phyloP scores from a whole-genome alignment of 805 yeast species.

The Ogataea trehaloabstinens region DNA sequence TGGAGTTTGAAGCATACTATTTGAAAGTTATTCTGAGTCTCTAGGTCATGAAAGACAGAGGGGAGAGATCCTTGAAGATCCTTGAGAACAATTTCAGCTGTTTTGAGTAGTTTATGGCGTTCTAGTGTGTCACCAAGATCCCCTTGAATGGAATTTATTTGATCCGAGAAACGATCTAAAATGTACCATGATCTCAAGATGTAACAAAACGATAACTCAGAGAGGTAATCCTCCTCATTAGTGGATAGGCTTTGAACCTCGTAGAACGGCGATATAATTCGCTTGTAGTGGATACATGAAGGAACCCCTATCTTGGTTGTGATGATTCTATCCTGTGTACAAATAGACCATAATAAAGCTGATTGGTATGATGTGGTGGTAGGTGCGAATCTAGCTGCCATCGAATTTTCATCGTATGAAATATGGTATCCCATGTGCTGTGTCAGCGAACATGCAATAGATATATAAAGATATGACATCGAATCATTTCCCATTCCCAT shows the following conservation, averaged over 20 bases:
- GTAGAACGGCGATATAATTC: conserved; percentile 33
- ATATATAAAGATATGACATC: conserved; percentile 28
- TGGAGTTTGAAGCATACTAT: conserved; percentile 24
- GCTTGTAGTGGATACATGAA: conserved; percentile 33
- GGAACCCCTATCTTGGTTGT: conserved; percentile 29
- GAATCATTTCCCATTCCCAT: conserved; percentile 30
- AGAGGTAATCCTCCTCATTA: conserved; percentile 10
- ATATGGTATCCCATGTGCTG: conserved; percentile 36
- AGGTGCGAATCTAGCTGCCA: conserved; percentile 23
- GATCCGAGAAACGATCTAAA: conserved; percentile 33
- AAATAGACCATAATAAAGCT: conserved; percentile 31
- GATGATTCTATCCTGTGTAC: conserved; percentile 31
- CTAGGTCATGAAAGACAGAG: conserved; percentile 5
- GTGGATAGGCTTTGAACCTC: conserved; percentile 13
- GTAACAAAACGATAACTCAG: conserved; percentile 28
- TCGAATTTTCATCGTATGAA: conserved; percentile 20
- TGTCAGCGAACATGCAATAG: conserved; percentile 32
- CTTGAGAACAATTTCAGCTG: conserved; percentile 24
- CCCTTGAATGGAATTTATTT: conserved; percentile 31
- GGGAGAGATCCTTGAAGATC: conserved; percentile 27
- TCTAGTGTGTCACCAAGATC: conserved; percentile 34
- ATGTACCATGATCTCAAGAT: conserved; percentile 30
- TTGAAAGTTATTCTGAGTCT: conserved; percentile 5
- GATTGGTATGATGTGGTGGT: conserved; percentile 25
- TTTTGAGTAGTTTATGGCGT: conserved; percentile 20